Evolutionary conservation across 257 asterid species (phyloP).

Genomic region (Nicotiana undulata): DNA sequence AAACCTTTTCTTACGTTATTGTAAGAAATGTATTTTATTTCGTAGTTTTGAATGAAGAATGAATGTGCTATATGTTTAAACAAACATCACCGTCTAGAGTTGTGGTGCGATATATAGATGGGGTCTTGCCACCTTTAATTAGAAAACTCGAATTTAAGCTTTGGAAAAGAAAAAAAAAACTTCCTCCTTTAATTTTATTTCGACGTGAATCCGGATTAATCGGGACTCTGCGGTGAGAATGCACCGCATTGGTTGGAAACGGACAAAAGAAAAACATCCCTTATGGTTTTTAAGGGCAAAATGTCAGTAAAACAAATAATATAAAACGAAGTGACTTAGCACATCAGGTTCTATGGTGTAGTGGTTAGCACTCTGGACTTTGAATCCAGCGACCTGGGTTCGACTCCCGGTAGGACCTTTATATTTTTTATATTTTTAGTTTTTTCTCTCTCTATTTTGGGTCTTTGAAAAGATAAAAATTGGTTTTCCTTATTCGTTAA

Average conservation of each 20-base stretch:
- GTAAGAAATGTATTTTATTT: background rate
- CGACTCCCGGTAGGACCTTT: conserved; percentile 22
- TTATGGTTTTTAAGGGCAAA: too few relatives aligned
- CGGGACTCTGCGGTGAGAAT: too few relatives aligned
- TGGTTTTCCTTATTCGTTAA: background rate
- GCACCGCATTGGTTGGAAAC: too few relatives aligned
- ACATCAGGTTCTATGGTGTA: conserved; percentile 45
- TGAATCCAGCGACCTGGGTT: conserved; percentile 99
- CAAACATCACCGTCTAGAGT: too few relatives aligned
- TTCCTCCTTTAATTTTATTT: too few relatives aligned
- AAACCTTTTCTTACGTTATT: background rate
- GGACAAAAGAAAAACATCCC: too few relatives aligned
- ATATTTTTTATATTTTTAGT: too few relatives aligned
- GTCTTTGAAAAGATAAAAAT: background rate
- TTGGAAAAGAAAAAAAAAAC: too few relatives aligned
- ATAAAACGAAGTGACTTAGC: accelerated
- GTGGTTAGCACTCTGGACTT: conserved; percentile 99
- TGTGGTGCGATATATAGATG: too few relatives aligned
- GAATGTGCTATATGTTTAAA: background rate
- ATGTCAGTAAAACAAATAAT: accelerated
- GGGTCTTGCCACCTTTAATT: too few relatives aligned
- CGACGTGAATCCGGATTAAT: accelerated
- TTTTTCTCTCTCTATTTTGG: background rate
- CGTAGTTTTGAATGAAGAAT: background rate
- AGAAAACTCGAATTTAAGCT: too few relatives aligned